Base-by-base conservation (phyloP, 352 stramenopile species). In the Globisporangium emineosum region DNA sequence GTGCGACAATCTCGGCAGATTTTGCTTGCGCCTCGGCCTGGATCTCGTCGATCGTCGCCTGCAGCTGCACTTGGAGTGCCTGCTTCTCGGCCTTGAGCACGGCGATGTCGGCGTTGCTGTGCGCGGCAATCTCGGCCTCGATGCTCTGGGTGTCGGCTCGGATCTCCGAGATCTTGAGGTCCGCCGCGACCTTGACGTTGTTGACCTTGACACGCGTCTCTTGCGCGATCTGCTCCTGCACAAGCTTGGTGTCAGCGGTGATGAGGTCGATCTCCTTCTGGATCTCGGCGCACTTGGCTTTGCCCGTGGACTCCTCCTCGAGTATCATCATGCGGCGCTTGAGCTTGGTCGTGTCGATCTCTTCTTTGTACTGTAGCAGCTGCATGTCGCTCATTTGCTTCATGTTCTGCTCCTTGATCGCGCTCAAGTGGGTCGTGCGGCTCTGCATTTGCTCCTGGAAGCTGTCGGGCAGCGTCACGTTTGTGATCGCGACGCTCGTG, bases 321-420 rank as follows among this genome's bases (percentile, higher is more conserved):
- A 84, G 75, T 12, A 79, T 57, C 68, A 78, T 73, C 72, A 84
- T 81, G 30, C 57, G 65, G 21, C 79, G 79, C 33, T 77, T 73
- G 13, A 89, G 59, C 56, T 84, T 81, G 25, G 72, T 79, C 57
- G 73, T 80, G 49, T 83, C 73, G 47, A 82, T 81, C 69, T 81
- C 75, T n/a, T 83, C 74, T 65, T 80, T 78, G 67, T 78, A 80
- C 57, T 73, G 67, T 15, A 93, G 70, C 67, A 83, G 65, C 68
- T 89, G 79, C 84, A 93, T 89, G 67, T 86, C 79, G 66, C 74
- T 82, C 66, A 89, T 79, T 60, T 89, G 84, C 67, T 91, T 86
- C 84, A 91, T 91, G 57, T 78, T 86, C 63, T 91, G 78, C 72
- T 90, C 78, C 47, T 85, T 81, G 72, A 89, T 82, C 30, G 81